These are phyloP conservation scores for Volvox carteri DNA, from an alignment of 163 green algal species.

Conservation along the genomic window DNA sequence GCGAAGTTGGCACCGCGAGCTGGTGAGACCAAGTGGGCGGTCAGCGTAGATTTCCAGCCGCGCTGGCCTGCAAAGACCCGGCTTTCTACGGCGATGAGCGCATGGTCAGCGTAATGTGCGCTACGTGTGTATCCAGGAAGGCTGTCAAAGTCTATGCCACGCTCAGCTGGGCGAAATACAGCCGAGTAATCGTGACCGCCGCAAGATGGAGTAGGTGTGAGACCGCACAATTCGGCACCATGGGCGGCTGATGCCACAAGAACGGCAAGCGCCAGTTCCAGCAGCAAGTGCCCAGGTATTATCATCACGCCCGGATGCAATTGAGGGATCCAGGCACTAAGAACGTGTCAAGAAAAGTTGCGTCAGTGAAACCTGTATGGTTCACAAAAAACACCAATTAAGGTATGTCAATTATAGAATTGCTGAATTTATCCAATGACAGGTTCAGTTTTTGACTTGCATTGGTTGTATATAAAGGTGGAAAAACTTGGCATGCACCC, in stretches of 20 bases:
- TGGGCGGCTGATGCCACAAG: background rate
- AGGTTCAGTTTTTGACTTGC: no score
- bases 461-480: no score
- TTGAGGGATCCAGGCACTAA: no score
- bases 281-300: no score
- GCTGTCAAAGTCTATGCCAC: conserved; percentile 71
- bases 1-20: conserved; percentile 87
- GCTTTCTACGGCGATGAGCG: conserved; percentile 91
- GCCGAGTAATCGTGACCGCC: conserved; percentile 22
- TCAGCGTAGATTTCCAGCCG: conserved; percentile 66
- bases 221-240: conserved; percentile 28
- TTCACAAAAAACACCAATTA: no score
- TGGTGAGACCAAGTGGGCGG: conserved; percentile 90
- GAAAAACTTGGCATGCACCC: no score
- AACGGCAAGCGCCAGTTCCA: background rate
- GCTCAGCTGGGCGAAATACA: conserved; percentile 10
- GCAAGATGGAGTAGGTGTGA: conserved; percentile 29
- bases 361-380: no score
- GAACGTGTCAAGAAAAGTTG: no score
- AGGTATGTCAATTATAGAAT: no score
- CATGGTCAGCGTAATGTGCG: conserved; percentile 86
- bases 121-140: conserved; percentile 94
- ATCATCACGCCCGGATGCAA: no score
- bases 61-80: conserved; percentile 82
- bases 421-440: no score